These are phyloP conservation scores for Pseudozyma tsukubaensis DNA, from an alignment of 1,284 basidiomycete species.

Conservation along the genomic window DNA sequence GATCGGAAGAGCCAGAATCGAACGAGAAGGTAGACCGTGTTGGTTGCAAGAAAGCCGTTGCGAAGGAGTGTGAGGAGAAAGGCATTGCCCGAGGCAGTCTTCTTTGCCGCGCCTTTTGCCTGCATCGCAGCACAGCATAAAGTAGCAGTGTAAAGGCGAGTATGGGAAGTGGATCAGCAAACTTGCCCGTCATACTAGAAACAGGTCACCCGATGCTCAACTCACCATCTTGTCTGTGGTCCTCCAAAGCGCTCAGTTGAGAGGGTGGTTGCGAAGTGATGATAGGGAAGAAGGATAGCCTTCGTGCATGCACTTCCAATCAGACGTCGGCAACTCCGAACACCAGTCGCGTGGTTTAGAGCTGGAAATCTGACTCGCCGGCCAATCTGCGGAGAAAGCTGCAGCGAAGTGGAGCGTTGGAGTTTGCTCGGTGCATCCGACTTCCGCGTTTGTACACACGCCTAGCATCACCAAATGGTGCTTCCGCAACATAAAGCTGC, in stretches of 20 bases:
- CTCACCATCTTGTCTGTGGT: slow-evolving; percentile 1
- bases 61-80: slow-evolving; percentile 52
- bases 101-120: slow-evolving; percentile 55
- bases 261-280: neutral
- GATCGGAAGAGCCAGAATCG: slow-evolving; percentile 50
- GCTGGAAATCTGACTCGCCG: slow-evolving; percentile 3
- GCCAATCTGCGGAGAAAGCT: neutral
- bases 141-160: neutral
- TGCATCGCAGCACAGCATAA: neutral
- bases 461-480: too few relatives aligned
- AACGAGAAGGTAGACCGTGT: slow-evolving; percentile 56
- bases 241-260: neutral
- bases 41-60: slow-evolving; percentile 62
- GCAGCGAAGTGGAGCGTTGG: neutral
- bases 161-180: neutral
- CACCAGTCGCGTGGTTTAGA: neutral
- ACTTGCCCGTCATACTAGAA: neutral
- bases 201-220: neutral
- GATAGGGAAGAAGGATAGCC: neutral
- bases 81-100: slow-evolving; percentile 57
- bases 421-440: slow-evolving; percentile 3
- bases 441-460: neutral
- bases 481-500: neutral
- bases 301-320: neutral
- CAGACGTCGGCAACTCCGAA: neutral